Evolutionary conservation across 192 early-diverging fungal genomes (phyloP).

Genomic region (Coemansia sp.): DNA sequence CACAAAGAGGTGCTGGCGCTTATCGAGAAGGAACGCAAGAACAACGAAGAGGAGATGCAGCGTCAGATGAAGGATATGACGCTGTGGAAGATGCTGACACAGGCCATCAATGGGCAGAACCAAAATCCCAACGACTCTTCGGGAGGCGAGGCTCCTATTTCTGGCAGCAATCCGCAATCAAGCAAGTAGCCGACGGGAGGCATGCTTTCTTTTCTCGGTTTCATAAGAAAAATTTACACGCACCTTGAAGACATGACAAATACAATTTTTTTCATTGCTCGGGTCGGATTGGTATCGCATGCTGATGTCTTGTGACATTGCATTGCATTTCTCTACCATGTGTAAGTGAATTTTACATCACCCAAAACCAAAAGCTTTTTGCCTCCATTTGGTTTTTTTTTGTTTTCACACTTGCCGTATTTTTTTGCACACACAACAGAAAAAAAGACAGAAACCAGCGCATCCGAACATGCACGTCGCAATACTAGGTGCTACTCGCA

Average conservation of each 20-base stretch:
- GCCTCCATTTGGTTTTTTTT: too few relatives aligned
- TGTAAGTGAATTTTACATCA: too few relatives aligned
- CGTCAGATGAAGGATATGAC: constrained; percentile 92
- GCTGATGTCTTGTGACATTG: too few relatives aligned
- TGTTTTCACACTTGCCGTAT: too few relatives aligned
- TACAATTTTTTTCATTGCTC: too few relatives aligned
- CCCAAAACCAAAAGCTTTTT: not conserved
- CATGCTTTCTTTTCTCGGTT: too few relatives aligned
- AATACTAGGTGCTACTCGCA: constrained; percentile 40
- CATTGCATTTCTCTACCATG: too few relatives aligned
- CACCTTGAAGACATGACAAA: too few relatives aligned
- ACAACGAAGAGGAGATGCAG: constrained; percentile 68
- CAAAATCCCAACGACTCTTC: not conserved
- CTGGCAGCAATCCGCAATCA: not conserved
- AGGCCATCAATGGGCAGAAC: constrained; percentile 23
- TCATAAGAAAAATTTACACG: too few relatives aligned
- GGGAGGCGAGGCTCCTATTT: not conserved
- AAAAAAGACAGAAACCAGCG: not conserved
- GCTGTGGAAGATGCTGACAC: constrained; percentile 77
- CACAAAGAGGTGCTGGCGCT: constrained; percentile 68
- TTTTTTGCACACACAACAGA: not conserved
- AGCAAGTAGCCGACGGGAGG: not conserved
- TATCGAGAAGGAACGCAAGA: constrained; percentile 69
- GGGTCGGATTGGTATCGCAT: too few relatives aligned
- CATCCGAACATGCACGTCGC: constrained; percentile 23